Conservation (phyloP, 371 early-diverging fungal genomes). For the Batrachochytrium dendrobatidis region DNA sequence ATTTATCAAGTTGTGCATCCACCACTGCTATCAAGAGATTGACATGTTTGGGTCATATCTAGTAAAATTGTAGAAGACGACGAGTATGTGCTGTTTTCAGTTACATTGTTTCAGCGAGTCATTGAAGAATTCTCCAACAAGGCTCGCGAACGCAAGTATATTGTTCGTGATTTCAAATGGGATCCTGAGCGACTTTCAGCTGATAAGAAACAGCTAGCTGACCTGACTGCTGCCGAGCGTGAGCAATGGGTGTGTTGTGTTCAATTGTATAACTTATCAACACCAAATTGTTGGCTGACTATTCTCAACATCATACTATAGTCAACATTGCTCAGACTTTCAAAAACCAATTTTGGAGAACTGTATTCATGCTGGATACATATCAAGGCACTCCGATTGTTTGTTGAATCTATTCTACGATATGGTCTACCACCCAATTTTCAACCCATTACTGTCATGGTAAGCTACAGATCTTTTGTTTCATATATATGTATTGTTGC, state of each 20-base stretch:
- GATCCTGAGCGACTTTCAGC: slow-evolving; percentile 66
- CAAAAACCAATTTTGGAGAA: slow-evolving; percentile 90
- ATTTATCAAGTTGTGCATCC: no score
- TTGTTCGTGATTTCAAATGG: slow-evolving; percentile 90
- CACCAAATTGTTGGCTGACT: no score
- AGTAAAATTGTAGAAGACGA: slow-evolving; percentile 79
- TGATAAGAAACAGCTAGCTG: slow-evolving; percentile 67
- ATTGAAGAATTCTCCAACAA: slow-evolving; percentile 82
- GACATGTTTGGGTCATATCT: not conserved
- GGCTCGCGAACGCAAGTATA: slow-evolving; percentile 83
- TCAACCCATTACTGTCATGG: slow-evolving; percentile 71
- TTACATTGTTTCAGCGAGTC: slow-evolving; percentile 82
- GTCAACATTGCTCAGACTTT: slow-evolving; percentile 70
- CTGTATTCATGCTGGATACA: slow-evolving; percentile 87
- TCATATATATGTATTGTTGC: not conserved
- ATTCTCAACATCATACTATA: no score
- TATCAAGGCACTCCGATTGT: slow-evolving; percentile 83
- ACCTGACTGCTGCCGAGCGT: slow-evolving; percentile 63
- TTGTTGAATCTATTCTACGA: slow-evolving; percentile 93
- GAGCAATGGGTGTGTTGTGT: slow-evolving; percentile 59
- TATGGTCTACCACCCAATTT: slow-evolving; percentile 96
- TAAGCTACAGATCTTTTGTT: slow-evolving; percentile 22
- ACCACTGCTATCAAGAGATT: not conserved
- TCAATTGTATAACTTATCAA: not conserved
- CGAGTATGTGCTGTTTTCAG: slow-evolving; percentile 86